phyloP scores from a whole-genome alignment of 2,329 filamentous ascomycete species.

The Xylaria sp. region DNA sequence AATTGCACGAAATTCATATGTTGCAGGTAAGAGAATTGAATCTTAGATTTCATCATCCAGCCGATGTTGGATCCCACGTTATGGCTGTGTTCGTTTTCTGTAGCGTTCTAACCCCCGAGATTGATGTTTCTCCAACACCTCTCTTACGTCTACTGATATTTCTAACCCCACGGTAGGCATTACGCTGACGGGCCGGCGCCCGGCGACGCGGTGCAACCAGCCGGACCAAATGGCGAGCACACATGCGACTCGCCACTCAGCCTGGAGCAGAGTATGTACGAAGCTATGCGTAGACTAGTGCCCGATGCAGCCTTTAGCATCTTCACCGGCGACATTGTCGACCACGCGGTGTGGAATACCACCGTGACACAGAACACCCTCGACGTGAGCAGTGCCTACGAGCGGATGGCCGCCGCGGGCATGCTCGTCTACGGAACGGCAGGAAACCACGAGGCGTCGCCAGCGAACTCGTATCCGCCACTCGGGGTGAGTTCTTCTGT shows the following conservation, averaged over 20 bases:
- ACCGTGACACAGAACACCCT: constrained; percentile 48
- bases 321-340: constrained; percentile 69
- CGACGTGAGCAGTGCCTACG: constrained; percentile 59
- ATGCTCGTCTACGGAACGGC: constrained; percentile 63
- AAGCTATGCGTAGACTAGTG: constrained; percentile 59
- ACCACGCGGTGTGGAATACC: constrained; percentile 63
- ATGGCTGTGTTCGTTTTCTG: not conserved
- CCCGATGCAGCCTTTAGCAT: constrained; percentile 64
- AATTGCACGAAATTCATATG: constrained; percentile 70
- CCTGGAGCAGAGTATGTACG: constrained; percentile 67
- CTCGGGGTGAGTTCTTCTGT: constrained; percentile 53
- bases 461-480: constrained; percentile 63
- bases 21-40: constrained; percentile 57
- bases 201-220: constrained; percentile 60
- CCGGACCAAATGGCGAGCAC: constrained; percentile 63
- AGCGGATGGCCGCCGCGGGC: constrained; percentile 56
- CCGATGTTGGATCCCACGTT: not conserved
- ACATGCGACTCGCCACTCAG: constrained; percentile 63
- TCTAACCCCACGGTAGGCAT: constrained; percentile 47
- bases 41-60: not conserved
- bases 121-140: constrained; percentile 2
- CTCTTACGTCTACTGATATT: not conserved
- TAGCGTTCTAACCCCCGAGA: not conserved
- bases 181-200: constrained; percentile 61
- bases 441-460: constrained; percentile 68